phyloP scores from a whole-genome alignment of 805 yeast genomes.

The Cyberlindnera galapagoensis region DNA sequence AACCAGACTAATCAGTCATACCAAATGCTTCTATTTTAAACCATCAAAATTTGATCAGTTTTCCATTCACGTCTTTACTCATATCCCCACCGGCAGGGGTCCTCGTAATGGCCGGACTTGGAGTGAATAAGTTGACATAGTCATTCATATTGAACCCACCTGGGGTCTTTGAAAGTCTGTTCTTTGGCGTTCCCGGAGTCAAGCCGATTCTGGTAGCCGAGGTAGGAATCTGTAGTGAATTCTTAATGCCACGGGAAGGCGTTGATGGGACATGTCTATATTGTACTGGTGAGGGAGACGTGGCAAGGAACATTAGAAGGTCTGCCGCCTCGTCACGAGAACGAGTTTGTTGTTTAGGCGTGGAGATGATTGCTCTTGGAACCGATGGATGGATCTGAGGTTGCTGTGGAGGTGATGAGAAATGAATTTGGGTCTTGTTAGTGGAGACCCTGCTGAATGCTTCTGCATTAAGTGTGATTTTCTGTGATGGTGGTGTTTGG shows the following conservation, averaged over 20 bases:
- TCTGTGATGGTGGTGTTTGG: constrained; percentile 24
- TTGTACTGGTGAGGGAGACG: constrained; percentile 62
- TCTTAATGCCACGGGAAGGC: constrained; percentile 14
- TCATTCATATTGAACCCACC: constrained; percentile 80
- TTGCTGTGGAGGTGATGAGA: constrained; percentile 18
- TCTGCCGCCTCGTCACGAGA: constrained; percentile 67
- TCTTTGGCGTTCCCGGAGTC: constrained; percentile 25
- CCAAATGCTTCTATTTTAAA: neutral
- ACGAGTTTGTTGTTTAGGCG: constrained; percentile 18
- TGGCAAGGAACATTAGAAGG: constrained; percentile 71
- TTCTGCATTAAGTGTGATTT: constrained; percentile 18
- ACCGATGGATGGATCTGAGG: constrained; percentile 3
- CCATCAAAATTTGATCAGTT: constrained; percentile 19
- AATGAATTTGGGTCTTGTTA: constrained; percentile 20
- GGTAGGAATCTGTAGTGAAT: constrained; percentile 10
- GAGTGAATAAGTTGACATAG: constrained; percentile 72
- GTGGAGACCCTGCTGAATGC: constrained; percentile 22
- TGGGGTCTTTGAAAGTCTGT: constrained; percentile 38
- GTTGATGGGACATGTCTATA: constrained; percentile 21
- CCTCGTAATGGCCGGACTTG: constrained; percentile 44
- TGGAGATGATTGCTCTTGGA: constrained; percentile 13
- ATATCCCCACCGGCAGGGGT: constrained; percentile 32
- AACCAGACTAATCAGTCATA: too few species aligned
- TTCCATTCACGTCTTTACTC: constrained; percentile 23
- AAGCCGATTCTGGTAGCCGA: constrained; percentile 11